These are phyloP conservation scores for Phanerodontia chrysosporium DNA, from an alignment of 768 basidiomycete species.

Conservation along the genomic window DNA sequence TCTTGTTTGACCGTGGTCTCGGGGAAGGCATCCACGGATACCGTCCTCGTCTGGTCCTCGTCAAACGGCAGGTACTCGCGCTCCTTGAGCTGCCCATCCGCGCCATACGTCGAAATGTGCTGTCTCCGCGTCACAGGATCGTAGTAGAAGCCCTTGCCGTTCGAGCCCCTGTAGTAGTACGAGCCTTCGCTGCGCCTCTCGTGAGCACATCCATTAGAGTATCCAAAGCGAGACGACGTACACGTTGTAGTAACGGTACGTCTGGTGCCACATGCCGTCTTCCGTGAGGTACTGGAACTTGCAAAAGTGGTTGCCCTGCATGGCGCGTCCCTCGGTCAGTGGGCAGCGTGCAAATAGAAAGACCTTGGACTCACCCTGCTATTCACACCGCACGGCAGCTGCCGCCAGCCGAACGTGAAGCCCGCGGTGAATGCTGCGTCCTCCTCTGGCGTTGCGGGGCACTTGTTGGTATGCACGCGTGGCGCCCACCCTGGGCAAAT, in stretches of 20 bases:
- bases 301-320: background rate
- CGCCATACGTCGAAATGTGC: background rate
- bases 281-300: background rate
- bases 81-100: background rate
- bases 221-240: background rate
- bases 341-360: background rate
- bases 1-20: background rate
- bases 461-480: background rate
- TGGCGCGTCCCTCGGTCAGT: background rate
- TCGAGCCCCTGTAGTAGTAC: background rate
- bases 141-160: background rate
- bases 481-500: background rate
- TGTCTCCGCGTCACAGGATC: background rate
- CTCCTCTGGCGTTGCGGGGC: background rate
- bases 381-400: background rate
- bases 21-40: background rate
- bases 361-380: background rate
- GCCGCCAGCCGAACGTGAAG: background rate
- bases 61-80: background rate
- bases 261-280: background rate
- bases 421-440: background rate
- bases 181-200: background rate
- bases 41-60: background rate
- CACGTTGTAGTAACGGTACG: background rate
- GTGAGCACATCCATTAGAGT: background rate